Conservation (phyloP, 2,329 filamentous ascomycete genomes). For the Fusarium sp. region DNA sequence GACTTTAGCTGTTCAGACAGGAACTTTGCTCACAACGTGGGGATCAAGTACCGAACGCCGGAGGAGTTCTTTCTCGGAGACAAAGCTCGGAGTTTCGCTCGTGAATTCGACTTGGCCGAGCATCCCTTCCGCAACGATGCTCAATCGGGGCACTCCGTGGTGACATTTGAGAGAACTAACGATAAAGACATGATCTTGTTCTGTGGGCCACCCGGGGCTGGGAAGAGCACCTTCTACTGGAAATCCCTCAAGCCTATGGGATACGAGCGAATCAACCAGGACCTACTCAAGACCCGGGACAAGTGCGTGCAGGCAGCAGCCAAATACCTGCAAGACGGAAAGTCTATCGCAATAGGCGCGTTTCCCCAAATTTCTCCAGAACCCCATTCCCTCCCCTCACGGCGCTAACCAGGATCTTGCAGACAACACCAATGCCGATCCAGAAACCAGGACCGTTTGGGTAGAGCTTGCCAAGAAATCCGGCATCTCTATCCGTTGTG, state of each 20-base stretch:
- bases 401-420: conserved; percentile 28
- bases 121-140: conserved; percentile 58
- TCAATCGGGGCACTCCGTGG: conserved; percentile 40
- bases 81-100: conserved; percentile 72
- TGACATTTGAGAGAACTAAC: conserved; percentile 72
- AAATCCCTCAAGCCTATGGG: conserved; percentile 80
- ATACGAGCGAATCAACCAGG: conserved; percentile 91
- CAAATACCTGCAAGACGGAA: conserved; percentile 72
- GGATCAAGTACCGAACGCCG: conserved; percentile 84
- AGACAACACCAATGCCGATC: conserved; percentile 97
- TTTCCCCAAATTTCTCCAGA: conserved; percentile 41
- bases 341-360: conserved; percentile 83
- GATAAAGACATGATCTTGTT: conserved; percentile 83
- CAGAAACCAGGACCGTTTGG: conserved; percentile 84
- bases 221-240: conserved; percentile 94
- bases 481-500: conserved; percentile 82
- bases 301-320: conserved; percentile 80
- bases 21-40: conserved; percentile 88
- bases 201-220: conserved; percentile 88
- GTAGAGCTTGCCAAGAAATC: conserved; percentile 77
- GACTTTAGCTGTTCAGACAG: conserved; percentile 78
- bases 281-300: conserved; percentile 80
- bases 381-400: conserved; percentile 35
- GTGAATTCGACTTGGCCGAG: conserved; percentile 77
- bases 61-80: conserved; percentile 90